A percentile compares a stretch with the other conserved stretches of the same genome.
Conservation (phyloP, 1,139 yeast species). For the Pichia sp. region DNA sequence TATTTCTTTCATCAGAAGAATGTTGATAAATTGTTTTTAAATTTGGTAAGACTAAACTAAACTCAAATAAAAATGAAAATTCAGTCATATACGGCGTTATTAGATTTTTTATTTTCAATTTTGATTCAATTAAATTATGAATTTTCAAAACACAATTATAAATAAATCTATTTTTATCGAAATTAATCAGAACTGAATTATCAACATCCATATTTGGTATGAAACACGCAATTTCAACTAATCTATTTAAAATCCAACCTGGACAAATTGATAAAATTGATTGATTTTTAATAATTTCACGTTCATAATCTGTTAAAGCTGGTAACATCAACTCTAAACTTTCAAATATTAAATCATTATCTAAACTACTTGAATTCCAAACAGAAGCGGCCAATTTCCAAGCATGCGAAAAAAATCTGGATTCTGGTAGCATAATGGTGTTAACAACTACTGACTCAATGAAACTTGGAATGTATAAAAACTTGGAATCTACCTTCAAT, state of each 20-base stretch:
- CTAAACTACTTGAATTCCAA: constrained; percentile 1
- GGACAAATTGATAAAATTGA: constrained; percentile 64
- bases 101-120: constrained; percentile 14
- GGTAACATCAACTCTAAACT: constrained; percentile 16
- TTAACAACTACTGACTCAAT: constrained; percentile 75
- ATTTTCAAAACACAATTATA: constrained; percentile 51
- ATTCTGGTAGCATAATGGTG: constrained; percentile 75
- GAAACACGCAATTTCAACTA: constrained; percentile 59
- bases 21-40: constrained; percentile 33
- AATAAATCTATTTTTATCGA: constrained; percentile 61
- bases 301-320: constrained; percentile 4
- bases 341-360: constrained; percentile 9
- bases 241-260: constrained; percentile 65
- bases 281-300: constrained; percentile 2
- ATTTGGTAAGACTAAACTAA: constrained; percentile 16
- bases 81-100: constrained; percentile 15
- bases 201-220: constrained; percentile 62
- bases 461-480: constrained; percentile 72
- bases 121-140: constrained; percentile 30
- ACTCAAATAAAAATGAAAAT: constrained; percentile 28
- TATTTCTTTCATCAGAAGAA: constrained; percentile 39
- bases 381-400: constrained; percentile 56
- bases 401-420: constrained; percentile 56
- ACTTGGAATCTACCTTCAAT: constrained; percentile 19
- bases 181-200: constrained; percentile 52